phyloP scores from a whole-genome alignment of 768 basidiomycete genomes.

The Hortiboletus flavorubellus region DNA sequence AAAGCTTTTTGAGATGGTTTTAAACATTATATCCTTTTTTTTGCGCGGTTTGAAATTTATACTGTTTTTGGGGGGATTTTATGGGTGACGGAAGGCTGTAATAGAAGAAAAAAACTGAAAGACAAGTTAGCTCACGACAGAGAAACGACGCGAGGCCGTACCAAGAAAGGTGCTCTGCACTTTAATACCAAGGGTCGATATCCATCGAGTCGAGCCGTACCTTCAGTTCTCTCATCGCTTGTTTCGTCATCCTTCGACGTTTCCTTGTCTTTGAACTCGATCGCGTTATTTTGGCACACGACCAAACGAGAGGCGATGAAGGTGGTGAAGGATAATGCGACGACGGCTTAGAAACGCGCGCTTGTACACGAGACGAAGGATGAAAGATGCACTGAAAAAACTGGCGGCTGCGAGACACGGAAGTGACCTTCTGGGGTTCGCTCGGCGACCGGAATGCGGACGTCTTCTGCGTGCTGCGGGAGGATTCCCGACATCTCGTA shows the following conservation, averaged over 20 bases:
- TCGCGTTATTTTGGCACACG: conserved; percentile 21
- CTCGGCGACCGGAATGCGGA: neutral
- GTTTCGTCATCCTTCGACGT: conserved; percentile 6
- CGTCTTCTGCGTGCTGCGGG: neutral
- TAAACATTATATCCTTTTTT: neutral
- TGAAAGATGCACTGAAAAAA: neutral
- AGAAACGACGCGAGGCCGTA: neutral
- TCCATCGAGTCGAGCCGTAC: conserved; percentile 11
- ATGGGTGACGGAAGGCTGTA: neutral
- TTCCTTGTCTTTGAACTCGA: conserved; percentile 4
- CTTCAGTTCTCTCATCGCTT: conserved; percentile 9
- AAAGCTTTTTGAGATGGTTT: neutral
- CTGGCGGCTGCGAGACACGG: neutral
- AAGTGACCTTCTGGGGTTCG: neutral
- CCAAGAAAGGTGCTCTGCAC: neutral
- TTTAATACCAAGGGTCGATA: conserved; percentile 8
- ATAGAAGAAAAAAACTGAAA: neutral
- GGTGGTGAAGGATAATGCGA: neutral
- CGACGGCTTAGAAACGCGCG: neutral
- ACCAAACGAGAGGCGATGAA: conserved; percentile 4
- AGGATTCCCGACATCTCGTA: neutral
- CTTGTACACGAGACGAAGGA: neutral
- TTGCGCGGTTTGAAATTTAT: neutral
- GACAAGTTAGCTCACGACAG: neutral
- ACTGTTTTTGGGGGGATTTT: conserved; percentile 1